Evolutionary conservation across 192 early-diverging fungal species (phyloP).

Genomic region (Backusella macrospora): DNA sequence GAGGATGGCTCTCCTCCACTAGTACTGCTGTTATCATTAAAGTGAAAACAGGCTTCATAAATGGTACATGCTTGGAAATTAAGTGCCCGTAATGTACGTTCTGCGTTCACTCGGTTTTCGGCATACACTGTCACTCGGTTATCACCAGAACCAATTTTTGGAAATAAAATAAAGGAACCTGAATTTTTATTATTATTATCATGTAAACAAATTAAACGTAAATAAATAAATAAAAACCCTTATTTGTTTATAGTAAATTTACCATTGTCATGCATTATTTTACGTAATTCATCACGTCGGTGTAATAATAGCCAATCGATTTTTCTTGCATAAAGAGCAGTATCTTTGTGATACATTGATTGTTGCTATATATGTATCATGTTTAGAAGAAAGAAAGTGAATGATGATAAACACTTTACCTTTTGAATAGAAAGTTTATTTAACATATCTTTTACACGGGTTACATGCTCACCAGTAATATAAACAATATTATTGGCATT

Average conservation of each 20-base stretch:
- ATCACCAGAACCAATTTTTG: slow-evolving; percentile 57
- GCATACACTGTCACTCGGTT: slow-evolving; percentile 64
- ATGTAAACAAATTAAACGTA: background rate
- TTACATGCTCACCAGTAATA: slow-evolving; percentile 3
- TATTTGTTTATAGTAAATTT: slow-evolving; percentile 20
- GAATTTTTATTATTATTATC: background rate
- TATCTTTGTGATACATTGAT: slow-evolving; percentile 46
- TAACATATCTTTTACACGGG: background rate
- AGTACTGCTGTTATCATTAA: background rate
- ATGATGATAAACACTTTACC: slow-evolving; percentile 35
- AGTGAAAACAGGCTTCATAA: slow-evolving; percentile 29
- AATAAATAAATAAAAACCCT: background rate
- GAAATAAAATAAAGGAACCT: slow-evolving; percentile 59
- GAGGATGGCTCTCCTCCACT: background rate
- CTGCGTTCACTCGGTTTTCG: slow-evolving; percentile 70
- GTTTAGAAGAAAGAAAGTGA: background rate
- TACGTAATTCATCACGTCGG: slow-evolving; percentile 59
- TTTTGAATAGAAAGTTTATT: slow-evolving; percentile 23
- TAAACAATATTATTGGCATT: background rate
- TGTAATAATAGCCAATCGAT: slow-evolving; percentile 79
- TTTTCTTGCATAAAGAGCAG: slow-evolving; percentile 61
- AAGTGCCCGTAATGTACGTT: slow-evolving; percentile 69
- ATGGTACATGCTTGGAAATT: slow-evolving; percentile 53
- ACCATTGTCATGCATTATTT: slow-evolving; percentile 82
- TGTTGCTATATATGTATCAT: slow-evolving; percentile 37